phyloP scores from a whole-genome alignment of 768 basidiomycete genomes.

The Suillus ampliporus region DNA sequence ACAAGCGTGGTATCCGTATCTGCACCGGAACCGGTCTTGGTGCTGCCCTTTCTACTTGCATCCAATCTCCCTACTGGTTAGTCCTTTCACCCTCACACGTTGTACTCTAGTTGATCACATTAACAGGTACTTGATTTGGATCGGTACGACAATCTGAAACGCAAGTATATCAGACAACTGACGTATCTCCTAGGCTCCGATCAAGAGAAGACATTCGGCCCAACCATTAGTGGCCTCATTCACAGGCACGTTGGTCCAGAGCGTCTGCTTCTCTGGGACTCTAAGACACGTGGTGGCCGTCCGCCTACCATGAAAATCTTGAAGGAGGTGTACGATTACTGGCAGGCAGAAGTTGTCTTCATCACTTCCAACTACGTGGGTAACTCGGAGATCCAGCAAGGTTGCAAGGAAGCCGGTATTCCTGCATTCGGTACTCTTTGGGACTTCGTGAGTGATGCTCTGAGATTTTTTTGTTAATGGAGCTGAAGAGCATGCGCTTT shows the following conservation, averaged over 20 bases:
- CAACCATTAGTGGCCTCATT: constrained; percentile 77
- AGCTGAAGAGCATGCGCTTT: constrained; percentile 8
- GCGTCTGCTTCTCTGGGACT: constrained; percentile 79
- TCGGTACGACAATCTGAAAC: constrained; percentile 46
- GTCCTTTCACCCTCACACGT: constrained; percentile 21
- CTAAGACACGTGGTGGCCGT: constrained; percentile 72
- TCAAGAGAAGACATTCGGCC: constrained; percentile 85
- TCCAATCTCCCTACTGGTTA: constrained; percentile 78
- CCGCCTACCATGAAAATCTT: constrained; percentile 81
- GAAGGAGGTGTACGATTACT: constrained; percentile 68
- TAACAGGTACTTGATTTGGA: constrained; percentile 79
- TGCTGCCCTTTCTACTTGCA: constrained; percentile 76
- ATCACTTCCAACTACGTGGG: constrained; percentile 86
- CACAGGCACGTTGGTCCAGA: constrained; percentile 74
- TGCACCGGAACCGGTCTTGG: constrained; percentile 86
- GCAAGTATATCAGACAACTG: constrained; percentile 15
- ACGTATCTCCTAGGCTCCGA: constrained; percentile 61
- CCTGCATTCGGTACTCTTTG: constrained; percentile 73
- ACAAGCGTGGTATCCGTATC: constrained; percentile 79
- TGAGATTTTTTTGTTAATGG: constrained; percentile 8
- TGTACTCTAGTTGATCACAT: constrained; percentile 8
- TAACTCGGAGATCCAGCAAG: constrained; percentile 80
- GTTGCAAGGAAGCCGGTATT: constrained; percentile 72
- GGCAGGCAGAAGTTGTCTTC: constrained; percentile 82
- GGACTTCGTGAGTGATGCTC: constrained; percentile 57